Conservation (phyloP, 176 grass and related monocot genomes). For the Musa troglodytarum region DNA sequence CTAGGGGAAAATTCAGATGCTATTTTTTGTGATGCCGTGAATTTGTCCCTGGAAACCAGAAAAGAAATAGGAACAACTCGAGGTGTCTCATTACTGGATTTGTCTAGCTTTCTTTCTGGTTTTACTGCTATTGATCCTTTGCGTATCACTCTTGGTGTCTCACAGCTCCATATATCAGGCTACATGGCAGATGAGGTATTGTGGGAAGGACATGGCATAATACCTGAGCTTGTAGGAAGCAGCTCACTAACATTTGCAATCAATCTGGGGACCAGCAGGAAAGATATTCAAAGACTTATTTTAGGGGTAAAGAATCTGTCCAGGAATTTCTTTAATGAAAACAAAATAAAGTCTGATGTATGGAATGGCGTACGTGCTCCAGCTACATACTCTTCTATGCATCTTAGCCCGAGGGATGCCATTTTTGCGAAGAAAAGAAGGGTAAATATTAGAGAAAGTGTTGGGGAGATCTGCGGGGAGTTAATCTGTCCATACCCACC, state of each 20-base stretch:
- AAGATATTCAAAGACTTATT: constrained; percentile 61
- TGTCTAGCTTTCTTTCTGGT: constrained; percentile 41
- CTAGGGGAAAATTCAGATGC: constrained; percentile 29
- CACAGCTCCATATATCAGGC: constrained; percentile 42
- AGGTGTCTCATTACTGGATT: constrained; percentile 56
- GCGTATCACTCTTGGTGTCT: constrained; percentile 47
- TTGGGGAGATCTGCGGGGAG: constrained; percentile 78
- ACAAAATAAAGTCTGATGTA: constrained; percentile 4
- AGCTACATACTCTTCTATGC: constrained; percentile 29
- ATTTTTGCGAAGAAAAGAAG: constrained; percentile 70
- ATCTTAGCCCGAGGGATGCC: constrained; percentile 58
- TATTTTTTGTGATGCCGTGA: constrained; percentile 41
- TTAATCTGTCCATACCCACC: constrained; percentile 79
- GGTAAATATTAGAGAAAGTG: constrained; percentile 41
- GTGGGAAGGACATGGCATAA: constrained; percentile 34
- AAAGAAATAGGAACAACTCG: constrained; percentile 36
- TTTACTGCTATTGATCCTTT: constrained; percentile 70
- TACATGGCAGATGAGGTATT: constrained; percentile 51
- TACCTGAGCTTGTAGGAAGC: constrained; percentile 66
- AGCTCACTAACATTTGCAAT: constrained; percentile 50
- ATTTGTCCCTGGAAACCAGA: constrained; percentile 40
- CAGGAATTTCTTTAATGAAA: constrained; percentile 34
- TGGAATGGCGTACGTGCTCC: constrained; percentile 16
- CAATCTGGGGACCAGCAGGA: constrained; percentile 58
- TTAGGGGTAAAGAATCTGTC: constrained; percentile 33